Base-by-base conservation (phyloP, 257 asterid genomes). In the Penstemon davidsonii region DNA sequence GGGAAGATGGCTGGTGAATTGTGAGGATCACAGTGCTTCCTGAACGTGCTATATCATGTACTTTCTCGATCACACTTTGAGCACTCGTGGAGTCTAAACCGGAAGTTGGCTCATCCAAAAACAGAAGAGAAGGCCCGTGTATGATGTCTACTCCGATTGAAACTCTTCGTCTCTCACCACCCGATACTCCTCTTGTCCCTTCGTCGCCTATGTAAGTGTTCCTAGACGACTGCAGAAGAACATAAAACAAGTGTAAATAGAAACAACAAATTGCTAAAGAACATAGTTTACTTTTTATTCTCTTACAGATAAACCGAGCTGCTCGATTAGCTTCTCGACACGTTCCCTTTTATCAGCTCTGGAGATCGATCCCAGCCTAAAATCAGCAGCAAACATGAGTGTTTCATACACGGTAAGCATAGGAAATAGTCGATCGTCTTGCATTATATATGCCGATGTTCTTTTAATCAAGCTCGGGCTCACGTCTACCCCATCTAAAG, bases 41-140 rank as follows among this genome's bases (percentile, higher is more conserved):
- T 0, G 82, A 18, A 4, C 84, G 81, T 0, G 97, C 96, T 41
- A 91, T 88, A 51, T 87, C 86, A 36, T 85, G 95, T 58, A 91
- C 90, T 77, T 85, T 88, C 73, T 91, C 95, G 42, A 91, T 87
- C 54, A 91, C 96, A 39, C 89, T 88, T 67, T 85, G 81, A 0
- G 97, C 95, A 46, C 96, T 91, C n/a, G 96, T 91, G 52, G 97
- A 91, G 77, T 91, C 97, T 4, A 91, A 80, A 0, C 97, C 97
- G 0, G 96, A 88, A 33, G 97, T 91, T 1, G 96, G 97, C 73
- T 91, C 97, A 70, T 91, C 97, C 59, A 88, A 64, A 80, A 91
- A 91, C 3, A 88, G 72, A 33, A 88, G 84, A 3, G 91, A 78
- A 0, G 97, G 97, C 15, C 92, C 96, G 51, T 91, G 97, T 63